Percentiles rank a stretch among this genome's conserved stretches.
phyloP scores from a whole-genome alignment of 306 rosid species.

The Lablab purpureus region DNA sequence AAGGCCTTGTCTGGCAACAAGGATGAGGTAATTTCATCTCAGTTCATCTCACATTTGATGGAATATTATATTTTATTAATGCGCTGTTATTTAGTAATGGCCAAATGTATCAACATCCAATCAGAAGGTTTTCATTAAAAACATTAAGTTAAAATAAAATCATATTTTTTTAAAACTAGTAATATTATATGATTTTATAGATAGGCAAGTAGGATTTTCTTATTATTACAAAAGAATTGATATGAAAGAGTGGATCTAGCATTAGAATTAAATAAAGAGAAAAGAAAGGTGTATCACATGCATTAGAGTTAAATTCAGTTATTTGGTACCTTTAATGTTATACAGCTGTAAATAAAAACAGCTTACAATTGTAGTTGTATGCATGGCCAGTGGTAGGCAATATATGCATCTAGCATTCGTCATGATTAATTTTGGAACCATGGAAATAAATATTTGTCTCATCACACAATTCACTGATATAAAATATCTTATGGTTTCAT shows the following conservation, averaged over 20 bases:
- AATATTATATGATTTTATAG: not conserved
- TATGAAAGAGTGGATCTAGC: not conserved
- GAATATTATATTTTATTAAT: not conserved
- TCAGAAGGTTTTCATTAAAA: not conserved
- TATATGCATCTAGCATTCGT: not conserved
- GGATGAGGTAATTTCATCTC: constrained; percentile 66
- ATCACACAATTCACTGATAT: not conserved
- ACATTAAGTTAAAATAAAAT: not conserved
- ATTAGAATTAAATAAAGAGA: not conserved
- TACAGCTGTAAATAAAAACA: constrained; percentile 10
- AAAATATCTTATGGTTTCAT: constrained; percentile 42
- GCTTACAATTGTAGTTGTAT: not conserved
- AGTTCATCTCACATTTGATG: constrained; percentile 2
- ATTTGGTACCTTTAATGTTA: not conserved
- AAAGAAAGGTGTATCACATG: not conserved
- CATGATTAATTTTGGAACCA: constrained; percentile 6
- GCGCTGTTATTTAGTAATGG: not conserved
- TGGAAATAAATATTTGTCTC: constrained; percentile 22
- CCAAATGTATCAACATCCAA: not conserved
- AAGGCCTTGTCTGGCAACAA: constrained; percentile 75
- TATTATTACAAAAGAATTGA: not conserved
- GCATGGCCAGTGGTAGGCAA: not conserved
- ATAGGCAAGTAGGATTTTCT: not conserved
- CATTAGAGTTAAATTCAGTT: constrained; percentile 5
- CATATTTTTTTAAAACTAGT: not conserved